Percentiles rank a stretch among this genome's conserved stretches.
Conservation (phyloP, 768 basidiomycete genomes). For the Kwoniella sp. region DNA sequence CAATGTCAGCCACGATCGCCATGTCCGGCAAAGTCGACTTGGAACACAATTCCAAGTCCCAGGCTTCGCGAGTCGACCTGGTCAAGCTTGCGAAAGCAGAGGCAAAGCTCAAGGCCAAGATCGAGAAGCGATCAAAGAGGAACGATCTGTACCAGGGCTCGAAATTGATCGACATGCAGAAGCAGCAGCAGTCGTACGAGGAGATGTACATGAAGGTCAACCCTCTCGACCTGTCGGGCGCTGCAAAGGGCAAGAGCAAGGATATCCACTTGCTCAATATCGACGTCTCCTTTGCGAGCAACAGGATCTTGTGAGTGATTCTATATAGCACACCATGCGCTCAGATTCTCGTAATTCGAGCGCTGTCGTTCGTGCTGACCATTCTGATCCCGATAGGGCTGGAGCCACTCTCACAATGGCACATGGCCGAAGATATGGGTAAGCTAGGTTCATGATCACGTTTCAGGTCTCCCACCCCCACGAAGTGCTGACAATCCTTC, state of each 20-base stretch:
- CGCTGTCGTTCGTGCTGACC: neutral
- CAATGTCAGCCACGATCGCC: slow-evolving; percentile 55
- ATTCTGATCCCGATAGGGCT: slow-evolving; percentile 22
- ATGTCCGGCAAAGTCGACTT: slow-evolving; percentile 56
- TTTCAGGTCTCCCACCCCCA: neutral
- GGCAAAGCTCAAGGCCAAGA: slow-evolving; percentile 94
- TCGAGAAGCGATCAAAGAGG: slow-evolving; percentile 87
- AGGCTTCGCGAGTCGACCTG: slow-evolving; percentile 57
- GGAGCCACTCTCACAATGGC: slow-evolving; percentile 55
- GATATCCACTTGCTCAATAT: slow-evolving; percentile 93
- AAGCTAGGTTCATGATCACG: slow-evolving; percentile 10
- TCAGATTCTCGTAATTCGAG: neutral
- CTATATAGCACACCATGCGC: neutral
- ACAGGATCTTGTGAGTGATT: slow-evolving; percentile 76
- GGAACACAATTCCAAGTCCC: slow-evolving; percentile 55
- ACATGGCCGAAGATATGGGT: slow-evolving; percentile 53
- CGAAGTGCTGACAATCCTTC: slow-evolving; percentile 16
- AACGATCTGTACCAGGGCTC: slow-evolving; percentile 90
- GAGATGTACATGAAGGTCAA: slow-evolving; percentile 99
- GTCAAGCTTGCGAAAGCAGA: slow-evolving; percentile 78
- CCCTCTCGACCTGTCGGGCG: slow-evolving; percentile 74
- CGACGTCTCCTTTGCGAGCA: slow-evolving; percentile 94
- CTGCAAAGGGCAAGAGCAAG: slow-evolving; percentile 90
- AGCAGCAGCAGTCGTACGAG: slow-evolving; percentile 97
- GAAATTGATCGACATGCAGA: slow-evolving; percentile 86